phyloP scores from a whole-genome alignment of 257 asterid species.

The Asclepias syriaca region DNA sequence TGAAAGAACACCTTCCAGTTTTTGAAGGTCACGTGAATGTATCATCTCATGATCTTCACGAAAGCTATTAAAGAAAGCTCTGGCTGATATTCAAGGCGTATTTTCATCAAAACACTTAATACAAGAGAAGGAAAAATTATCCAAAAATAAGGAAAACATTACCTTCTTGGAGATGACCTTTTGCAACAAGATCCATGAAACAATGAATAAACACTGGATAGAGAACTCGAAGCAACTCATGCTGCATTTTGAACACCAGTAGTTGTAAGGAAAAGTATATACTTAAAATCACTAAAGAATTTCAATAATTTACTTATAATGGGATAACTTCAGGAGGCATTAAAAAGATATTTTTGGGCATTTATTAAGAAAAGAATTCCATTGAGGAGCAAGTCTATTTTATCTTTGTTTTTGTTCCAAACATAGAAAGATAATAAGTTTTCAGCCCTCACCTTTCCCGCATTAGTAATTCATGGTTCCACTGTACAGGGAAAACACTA shows the following conservation, averaged over 20 bases:
- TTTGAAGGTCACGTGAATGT: constrained; percentile 87
- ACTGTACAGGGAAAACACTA: not conserved
- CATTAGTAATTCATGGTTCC: not conserved
- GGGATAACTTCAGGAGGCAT: no score
- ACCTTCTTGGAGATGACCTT: constrained; percentile 96
- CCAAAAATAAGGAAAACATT: not conserved
- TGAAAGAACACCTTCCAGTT: constrained; percentile 90
- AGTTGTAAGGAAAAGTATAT: not conserved
- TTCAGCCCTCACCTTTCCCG: not conserved
- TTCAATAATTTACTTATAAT: not conserved
- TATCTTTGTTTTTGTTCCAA: not conserved
- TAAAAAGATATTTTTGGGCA: not conserved
- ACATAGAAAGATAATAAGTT: not conserved
- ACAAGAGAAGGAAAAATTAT: constrained; percentile 6
- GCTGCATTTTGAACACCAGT: constrained; percentile 34
- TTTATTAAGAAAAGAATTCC: not conserved
- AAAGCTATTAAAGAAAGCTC: constrained; percentile 78
- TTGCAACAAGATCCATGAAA: constrained; percentile 95
- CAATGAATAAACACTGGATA: constrained; percentile 96
- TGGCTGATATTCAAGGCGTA: constrained; percentile 46
- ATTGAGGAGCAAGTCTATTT: not conserved
- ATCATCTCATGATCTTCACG: constrained; percentile 95
- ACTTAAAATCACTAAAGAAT: not conserved
- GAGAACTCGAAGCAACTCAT: constrained; percentile 93
- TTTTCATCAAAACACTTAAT: constrained; percentile 15